phyloP scores from a whole-genome alignment of 345 rosid species.

The Microcos paniculata region DNA sequence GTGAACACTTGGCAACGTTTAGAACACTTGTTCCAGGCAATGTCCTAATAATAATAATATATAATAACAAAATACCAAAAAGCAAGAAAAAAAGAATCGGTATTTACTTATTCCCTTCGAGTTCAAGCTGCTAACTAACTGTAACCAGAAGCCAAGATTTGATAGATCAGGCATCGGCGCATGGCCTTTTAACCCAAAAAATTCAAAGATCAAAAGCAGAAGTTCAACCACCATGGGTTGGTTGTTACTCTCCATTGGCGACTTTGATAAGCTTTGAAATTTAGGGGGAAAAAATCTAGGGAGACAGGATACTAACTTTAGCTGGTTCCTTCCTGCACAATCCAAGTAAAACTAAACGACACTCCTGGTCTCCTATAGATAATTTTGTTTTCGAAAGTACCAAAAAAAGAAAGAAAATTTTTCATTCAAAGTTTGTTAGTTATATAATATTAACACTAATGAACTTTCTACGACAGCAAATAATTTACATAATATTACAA shows the following conservation, averaged over 20 bases:
- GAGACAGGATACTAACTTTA: neutral
- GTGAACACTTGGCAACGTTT: slow-evolving; percentile 4
- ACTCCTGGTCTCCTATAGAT: too few relatives aligned
- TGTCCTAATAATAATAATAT: neutral
- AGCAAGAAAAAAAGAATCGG: neutral
- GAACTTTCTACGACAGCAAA: neutral
- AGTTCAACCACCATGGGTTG: slow-evolving; percentile 15
- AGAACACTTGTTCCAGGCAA: slow-evolving; percentile 4
- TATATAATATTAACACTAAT: neutral
- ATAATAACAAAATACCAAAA: neutral
- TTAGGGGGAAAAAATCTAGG: too few relatives aligned
- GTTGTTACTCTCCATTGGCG: slow-evolving; percentile 10
- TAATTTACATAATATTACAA: neutral
- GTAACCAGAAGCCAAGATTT: slow-evolving; percentile 6
- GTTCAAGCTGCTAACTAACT: slow-evolving; percentile 12
- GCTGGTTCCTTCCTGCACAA: too few relatives aligned
- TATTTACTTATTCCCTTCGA: neutral
- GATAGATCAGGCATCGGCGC: slow-evolving; percentile 9
- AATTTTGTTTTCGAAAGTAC: too few relatives aligned
- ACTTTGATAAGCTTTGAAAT: neutral
- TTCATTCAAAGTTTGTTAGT: neutral
- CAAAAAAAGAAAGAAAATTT: neutral
- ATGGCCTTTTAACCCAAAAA: slow-evolving; percentile 13
- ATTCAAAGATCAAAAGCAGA: neutral
- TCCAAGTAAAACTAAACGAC: too few relatives aligned